Conservation (phyloP, 139 green algal genomes). For the Coelastrella sp. region DNA sequence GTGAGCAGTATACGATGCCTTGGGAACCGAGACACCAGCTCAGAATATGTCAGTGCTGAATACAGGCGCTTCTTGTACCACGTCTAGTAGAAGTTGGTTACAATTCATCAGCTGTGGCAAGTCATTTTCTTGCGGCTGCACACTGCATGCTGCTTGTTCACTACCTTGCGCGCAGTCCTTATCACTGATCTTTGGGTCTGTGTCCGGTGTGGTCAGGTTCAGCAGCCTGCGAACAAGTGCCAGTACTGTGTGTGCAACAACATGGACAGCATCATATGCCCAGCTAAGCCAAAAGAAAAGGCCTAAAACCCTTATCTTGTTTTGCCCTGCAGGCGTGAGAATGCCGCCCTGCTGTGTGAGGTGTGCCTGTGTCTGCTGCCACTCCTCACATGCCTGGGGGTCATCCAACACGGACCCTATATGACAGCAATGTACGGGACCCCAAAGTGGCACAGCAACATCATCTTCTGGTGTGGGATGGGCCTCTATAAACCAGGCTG, state of each 20-base stretch:
- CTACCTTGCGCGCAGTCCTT: no score
- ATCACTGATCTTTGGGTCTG: no score
- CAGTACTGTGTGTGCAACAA: not conserved
- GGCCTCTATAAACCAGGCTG: not conserved
- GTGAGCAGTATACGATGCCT: no score
- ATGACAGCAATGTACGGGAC: not conserved
- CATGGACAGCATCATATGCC: not conserved
- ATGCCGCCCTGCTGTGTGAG: not conserved
- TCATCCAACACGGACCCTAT: not conserved
- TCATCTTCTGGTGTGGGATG: not conserved
- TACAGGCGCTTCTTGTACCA: no score
- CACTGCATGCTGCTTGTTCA: no score
- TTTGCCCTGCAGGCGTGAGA: not conserved
- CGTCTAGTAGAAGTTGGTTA: no score
- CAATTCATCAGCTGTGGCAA: no score
- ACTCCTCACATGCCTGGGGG: not conserved
- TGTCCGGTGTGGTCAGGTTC: not conserved
- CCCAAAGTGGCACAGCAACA: not conserved
- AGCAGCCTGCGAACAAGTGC: not conserved
- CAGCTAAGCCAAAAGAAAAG: not conserved
- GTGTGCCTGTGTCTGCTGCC: not conserved
- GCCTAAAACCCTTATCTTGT: not conserved
- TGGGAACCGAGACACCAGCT: no score
- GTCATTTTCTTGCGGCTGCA: no score
- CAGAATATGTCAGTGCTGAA: no score